Base-by-base conservation (phyloP, 2,329 filamentous ascomycete species). In the Huntiella moniliformis region DNA sequence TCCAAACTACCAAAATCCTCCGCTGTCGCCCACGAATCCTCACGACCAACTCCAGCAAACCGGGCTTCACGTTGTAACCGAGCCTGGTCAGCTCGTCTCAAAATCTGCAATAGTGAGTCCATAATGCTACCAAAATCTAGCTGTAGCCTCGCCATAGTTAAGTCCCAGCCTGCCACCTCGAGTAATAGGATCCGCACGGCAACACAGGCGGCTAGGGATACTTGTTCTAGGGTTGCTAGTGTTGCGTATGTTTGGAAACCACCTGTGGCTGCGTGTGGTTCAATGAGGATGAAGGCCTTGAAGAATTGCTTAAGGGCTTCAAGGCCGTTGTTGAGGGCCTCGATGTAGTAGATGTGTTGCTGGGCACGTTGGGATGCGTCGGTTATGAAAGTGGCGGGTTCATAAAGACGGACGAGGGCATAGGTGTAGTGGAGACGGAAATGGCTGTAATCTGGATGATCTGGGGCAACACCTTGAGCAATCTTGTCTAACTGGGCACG, bases 401-500 rank as follows among this genome's bases (percentile, higher is more conserved):
- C 56, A 51, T 65, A 63, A 11, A 63, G 51, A 5, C 60, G 57
- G 18, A 61, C 59, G 3, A 63, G 52, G 10, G 62, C 53, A 35
- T 61, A 61, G n/a, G 59, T 55, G 44, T 61, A 56, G 37, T 59
- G 56, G 12, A 60, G 52, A 38, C 54, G 55, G 46, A 62, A 59
- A 28, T 49, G 47, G 34, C 47, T 45, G 6, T 45, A 49, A 5
- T 49, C 38, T 2, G 47, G 47, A 33, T 49, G 42, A n/a, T 49
- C 47, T 22, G 47, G 32, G 15, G 42, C 36, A 4, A 49, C 38
- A 3, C 36, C 47, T 18, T 45, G 47, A 12, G 47, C 47, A 38
- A 49, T 49, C 42, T 49, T 49, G 32, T 49, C 43, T 3, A 49
- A 12, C 33, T 49, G 42, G 11, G 38, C 47, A 12, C 42, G 47